A percentile compares a stretch with the other conserved stretches of the same genome.
Evolutionary conservation across 1,284 basidiomycete genomes (phyloP).

Genomic region (Hypsizygus ulmarius): DNA sequence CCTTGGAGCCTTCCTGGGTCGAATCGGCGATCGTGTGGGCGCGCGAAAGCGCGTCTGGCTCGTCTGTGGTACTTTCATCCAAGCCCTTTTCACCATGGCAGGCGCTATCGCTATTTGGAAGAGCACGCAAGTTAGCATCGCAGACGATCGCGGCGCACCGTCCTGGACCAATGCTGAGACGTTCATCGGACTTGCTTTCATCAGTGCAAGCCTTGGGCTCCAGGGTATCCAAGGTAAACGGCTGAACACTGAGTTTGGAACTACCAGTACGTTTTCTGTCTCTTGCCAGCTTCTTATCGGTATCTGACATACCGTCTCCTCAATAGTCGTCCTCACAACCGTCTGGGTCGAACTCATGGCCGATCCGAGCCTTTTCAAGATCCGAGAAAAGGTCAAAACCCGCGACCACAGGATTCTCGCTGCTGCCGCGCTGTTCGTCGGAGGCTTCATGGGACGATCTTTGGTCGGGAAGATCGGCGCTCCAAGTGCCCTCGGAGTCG

Average conservation of each 20-base stretch:
- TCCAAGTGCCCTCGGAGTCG: conserved; percentile 66
- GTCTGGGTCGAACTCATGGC: conserved; percentile 86
- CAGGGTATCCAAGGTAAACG: conserved; percentile 86
- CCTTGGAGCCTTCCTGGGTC: conserved; percentile 69
- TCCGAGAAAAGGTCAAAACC: conserved; percentile 49
- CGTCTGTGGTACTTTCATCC: conserved; percentile 64
- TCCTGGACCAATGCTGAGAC: conserved; percentile 68
- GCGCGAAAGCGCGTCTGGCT: conserved; percentile 76
- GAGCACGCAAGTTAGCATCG: conserved; percentile 55
- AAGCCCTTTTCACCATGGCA: conserved; percentile 72
- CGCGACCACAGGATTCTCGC: conserved; percentile 77
- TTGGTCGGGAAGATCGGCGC: conserved; percentile 62
- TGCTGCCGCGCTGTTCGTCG: conserved; percentile 68
- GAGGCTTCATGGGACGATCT: conserved; percentile 70
- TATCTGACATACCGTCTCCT: background rate
- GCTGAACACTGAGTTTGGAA: conserved; percentile 75
- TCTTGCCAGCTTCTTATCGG: conserved; percentile 11
- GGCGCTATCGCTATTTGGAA: conserved; percentile 67
- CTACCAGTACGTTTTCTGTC: conserved; percentile 55
- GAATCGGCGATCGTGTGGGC: conserved; percentile 70
- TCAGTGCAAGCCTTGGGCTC: conserved; percentile 75
- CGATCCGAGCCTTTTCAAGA: conserved; percentile 68
- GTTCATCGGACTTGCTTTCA: conserved; percentile 71
- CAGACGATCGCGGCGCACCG: conserved; percentile 52
- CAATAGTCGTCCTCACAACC: conserved; percentile 51